Conservation (phyloP, 73 alveolate species). For the Symbiodinium pilosum region DNA sequence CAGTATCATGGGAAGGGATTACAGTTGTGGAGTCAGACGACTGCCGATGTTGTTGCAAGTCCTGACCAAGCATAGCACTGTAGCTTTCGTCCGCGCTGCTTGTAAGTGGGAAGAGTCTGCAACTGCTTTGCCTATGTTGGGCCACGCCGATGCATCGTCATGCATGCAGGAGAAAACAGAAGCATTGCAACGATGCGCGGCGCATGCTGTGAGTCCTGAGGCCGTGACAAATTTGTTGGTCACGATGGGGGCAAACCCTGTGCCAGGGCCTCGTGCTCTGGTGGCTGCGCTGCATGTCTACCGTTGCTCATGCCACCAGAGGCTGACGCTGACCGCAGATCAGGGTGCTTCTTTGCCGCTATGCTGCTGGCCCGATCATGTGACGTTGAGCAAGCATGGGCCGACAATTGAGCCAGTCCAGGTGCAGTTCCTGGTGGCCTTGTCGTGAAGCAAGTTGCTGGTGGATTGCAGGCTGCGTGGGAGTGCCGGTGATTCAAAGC, state of each 20-base stretch:
- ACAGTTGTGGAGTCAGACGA: no score
- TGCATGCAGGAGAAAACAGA: no score
- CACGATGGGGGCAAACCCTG: conserved; percentile 22
- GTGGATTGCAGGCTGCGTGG: background rate
- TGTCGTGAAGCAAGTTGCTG: background rate
- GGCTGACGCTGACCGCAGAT: background rate
- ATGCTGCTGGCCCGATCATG: background rate
- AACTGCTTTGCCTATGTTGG: no score
- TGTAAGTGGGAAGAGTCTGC: no score
- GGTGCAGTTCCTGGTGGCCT: conserved; percentile 2
- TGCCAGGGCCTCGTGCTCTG: background rate
- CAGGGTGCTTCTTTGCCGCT: background rate
- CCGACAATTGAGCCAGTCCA: background rate
- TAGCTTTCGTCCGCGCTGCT: no score
- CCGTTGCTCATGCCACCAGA: background rate
- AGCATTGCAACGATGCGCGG: no score
- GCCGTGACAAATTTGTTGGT: conserved; percentile 21
- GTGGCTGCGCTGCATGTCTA: no score
- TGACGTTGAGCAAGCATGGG: background rate
- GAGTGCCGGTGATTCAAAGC: background rate
- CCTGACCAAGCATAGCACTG: no score
- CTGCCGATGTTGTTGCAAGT: no score
- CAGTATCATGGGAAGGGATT: no score
- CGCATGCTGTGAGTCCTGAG: background rate
- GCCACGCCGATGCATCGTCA: no score